phyloP scores from a whole-genome alignment of 257 asterid species.

The Solanum arcanum region DNA sequence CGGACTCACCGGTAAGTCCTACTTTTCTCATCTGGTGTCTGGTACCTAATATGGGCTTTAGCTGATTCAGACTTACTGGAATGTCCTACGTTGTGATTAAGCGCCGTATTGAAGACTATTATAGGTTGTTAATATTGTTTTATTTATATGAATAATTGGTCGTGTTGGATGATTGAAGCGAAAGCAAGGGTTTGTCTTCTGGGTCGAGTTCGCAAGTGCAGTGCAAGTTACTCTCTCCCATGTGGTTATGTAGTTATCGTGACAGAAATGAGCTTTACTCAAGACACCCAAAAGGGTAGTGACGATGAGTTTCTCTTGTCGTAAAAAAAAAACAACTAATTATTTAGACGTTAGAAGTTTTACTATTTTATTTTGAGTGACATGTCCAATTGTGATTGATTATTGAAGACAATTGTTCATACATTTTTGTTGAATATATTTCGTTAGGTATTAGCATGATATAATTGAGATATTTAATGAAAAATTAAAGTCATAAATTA shows the following conservation, averaged over 20 bases:
- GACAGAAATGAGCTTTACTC: no score
- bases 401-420: background rate
- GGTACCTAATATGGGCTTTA: background rate
- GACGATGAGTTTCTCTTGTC: no score
- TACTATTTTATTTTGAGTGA: background rate
- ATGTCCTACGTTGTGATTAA: background rate
- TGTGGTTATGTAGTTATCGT: no score
- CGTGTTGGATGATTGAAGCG: background rate
- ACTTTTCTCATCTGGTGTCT: background rate
- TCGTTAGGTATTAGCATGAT: background rate
- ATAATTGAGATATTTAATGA: background rate
- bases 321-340: background rate
- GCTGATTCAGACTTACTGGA: accelerated
- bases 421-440: no score
- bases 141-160: background rate
- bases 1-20: background rate
- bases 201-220: no score
- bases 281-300: no score
- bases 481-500: background rate
- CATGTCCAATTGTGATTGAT: background rate
- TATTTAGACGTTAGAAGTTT: background rate
- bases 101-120: background rate
- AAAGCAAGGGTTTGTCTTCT: no score
- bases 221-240: no score
- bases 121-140: background rate